Evolutionary conservation across 768 basidiomycete species (phyloP).

Genomic region (Asterophora parasitica): DNA sequence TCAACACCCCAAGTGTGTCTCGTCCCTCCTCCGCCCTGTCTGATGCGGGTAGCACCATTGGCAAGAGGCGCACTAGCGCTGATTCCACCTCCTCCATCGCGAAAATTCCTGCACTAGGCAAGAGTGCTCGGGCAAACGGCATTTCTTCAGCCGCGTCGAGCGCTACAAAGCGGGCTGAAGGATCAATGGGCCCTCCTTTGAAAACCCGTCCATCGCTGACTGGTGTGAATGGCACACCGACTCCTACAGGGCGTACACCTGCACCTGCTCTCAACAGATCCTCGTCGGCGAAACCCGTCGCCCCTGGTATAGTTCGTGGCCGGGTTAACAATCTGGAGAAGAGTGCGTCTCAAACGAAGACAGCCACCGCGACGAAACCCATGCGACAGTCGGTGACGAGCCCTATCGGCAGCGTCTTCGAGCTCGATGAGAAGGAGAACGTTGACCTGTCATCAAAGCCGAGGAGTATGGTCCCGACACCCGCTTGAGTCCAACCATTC

Average conservation of each 20-base stretch:
- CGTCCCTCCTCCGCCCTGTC: conserved; percentile 57
- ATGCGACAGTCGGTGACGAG: conserved; percentile 30
- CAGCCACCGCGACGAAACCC: conserved; percentile 15
- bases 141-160: conserved; percentile 18
- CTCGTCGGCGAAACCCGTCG: conserved; percentile 27
- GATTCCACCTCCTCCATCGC: conserved; percentile 27
- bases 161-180: conserved; percentile 25
- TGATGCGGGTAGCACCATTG: conserved; percentile 36
- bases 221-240: conserved; percentile 30
- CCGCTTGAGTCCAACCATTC: conserved; percentile 15
- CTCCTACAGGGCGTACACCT: conserved; percentile 30
- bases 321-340: conserved; percentile 31
- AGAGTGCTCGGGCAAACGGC: conserved; percentile 45
- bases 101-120: conserved; percentile 40
- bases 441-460: conserved; percentile 27
- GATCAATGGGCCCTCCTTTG: conserved; percentile 50
- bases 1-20: conserved; percentile 45
- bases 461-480: conserved; percentile 29
- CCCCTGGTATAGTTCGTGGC: conserved; percentile 26
- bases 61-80: conserved; percentile 30
- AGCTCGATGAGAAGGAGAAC: conserved; percentile 60
- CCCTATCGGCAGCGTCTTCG: conserved; percentile 34
- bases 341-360: conserved; percentile 24
- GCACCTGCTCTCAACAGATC: conserved; percentile 33
- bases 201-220: conserved; percentile 32